Base-by-base conservation (phyloP, 2,329 filamentous ascomycete species). In the Xylariaceae sp. region DNA sequence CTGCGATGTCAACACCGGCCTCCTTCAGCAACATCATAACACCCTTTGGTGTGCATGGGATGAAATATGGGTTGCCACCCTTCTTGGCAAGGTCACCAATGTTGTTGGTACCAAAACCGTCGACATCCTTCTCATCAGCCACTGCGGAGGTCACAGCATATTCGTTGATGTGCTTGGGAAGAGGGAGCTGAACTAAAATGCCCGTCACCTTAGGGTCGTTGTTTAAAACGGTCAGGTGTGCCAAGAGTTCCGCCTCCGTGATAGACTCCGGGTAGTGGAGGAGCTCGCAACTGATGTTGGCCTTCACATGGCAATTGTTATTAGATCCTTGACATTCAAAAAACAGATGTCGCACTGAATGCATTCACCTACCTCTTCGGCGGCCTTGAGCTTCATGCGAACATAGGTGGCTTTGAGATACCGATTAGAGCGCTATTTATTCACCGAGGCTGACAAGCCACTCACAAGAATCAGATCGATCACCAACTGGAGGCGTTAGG, bases 311-410 rank as follows among this genome's bases (percentile, higher is more conserved):
- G 53, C 61, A 60, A 69, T 42, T 45, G 50, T 19, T 41, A 47
- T 62, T 59, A 55, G 54, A 60, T 54, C 32, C 39, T 42, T 46
- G 19, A 6, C 12, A 32, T 44, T 51, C 1, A 35, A 35, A 12
- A 31, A 49, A 44, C 12, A 37, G 27, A 50, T 31, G 35, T 31
- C 42, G 41, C 7, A 41, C 34, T 45, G n/a, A 9, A 37, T 34
- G 45, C 46, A 32, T 42, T 47, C 27, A 57, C 75, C 64, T 76
- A 91, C 88, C 81, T 97, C 94, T 71, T 89, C 79, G 55, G 94
- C 94, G 62, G 94, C 94, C 81, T 96, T 99, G 68, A 96, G 77
- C 79, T 99, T 99, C 94, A 99, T 99, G 75, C 91, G 91, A 74
- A 99, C 92, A 88, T 99, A 99, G 50, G 92, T 97, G 68, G 86